A percentile compares a stretch with the other conserved stretches of the same genome.
Evolutionary conservation across 2,329 filamentous ascomycete genomes (phyloP).

Genomic region (Beauveria sp.): DNA sequence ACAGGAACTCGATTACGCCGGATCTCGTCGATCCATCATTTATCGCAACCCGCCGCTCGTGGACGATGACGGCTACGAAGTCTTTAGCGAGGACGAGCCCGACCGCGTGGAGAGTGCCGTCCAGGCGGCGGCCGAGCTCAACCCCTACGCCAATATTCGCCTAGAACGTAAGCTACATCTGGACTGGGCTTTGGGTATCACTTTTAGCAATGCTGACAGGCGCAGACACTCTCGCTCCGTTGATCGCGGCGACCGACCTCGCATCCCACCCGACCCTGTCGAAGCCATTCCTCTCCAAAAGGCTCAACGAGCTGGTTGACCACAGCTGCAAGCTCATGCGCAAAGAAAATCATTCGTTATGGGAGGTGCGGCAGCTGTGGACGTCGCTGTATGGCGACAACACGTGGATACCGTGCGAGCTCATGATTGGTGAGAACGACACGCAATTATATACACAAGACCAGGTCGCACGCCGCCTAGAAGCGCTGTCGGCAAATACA

Average conservation of each 20-base stretch:
- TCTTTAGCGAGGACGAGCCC: conserved; percentile 66
- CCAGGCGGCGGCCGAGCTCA: conserved; percentile 57
- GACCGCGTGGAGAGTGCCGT: conserved; percentile 54
- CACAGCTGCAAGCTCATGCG: conserved; percentile 66
- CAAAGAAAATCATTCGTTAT: conserved; percentile 65
- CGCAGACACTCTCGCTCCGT: conserved; percentile 63
- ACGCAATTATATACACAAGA: conserved; percentile 46
- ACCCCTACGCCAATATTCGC: conserved; percentile 66
- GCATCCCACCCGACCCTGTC: conserved; percentile 67
- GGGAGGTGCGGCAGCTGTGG: conserved; percentile 66
- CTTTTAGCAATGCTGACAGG: conserved; percentile 19
- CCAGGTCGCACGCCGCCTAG: conserved; percentile 31
- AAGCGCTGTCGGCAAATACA: conserved; percentile 22
- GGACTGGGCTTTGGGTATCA: neutral
- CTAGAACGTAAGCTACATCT: conserved; percentile 53
- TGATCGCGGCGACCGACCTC: conserved; percentile 68
- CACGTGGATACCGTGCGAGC: conserved; percentile 55
- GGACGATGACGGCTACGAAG: conserved; percentile 71
- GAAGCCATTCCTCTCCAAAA: conserved; percentile 65
- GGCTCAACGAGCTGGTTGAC: conserved; percentile 61
- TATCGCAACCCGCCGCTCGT: conserved; percentile 64
- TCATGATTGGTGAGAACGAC: conserved; percentile 50
- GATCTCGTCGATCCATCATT: conserved; percentile 65
- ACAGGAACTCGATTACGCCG: conserved; percentile 65
- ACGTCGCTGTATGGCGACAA: conserved; percentile 69